Evolutionary conservation across 208 protist genomes (phyloP).

Genomic region (Herpetomonas samuelpessoai): DNA sequence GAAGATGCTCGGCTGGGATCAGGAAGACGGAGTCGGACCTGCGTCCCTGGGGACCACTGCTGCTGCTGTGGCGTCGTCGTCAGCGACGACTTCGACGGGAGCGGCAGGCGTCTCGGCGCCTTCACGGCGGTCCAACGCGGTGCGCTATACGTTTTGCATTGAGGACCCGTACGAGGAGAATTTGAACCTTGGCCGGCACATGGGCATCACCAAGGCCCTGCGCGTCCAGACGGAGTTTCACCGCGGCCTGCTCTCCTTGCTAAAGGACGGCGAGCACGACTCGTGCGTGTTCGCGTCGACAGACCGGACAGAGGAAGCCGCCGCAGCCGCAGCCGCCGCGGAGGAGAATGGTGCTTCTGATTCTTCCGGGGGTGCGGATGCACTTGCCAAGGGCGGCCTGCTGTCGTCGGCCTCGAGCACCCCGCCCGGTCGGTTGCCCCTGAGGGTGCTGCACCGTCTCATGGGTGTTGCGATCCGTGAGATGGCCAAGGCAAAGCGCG

Average conservation of each 20-base stretch:
- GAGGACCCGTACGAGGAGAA: conserved; percentile 92
- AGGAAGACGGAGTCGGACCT: conserved; percentile 43
- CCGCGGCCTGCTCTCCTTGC: conserved; percentile 66
- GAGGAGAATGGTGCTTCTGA: neutral
- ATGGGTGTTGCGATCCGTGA: conserved; percentile 39
- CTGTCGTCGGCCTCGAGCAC: neutral
- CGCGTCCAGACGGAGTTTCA: conserved; percentile 83
- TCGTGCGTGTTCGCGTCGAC: conserved; percentile 73
- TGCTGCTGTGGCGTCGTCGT: neutral
- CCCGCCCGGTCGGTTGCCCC: conserved; percentile 23
- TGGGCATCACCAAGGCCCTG: conserved; percentile 81
- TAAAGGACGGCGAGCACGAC: conserved; percentile 63
- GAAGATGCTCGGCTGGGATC: conserved; percentile 67
- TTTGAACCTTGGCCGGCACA: conserved; percentile 80
- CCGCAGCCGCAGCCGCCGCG: neutral
- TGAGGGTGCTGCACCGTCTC: conserved; percentile 39
- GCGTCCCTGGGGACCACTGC: neutral
- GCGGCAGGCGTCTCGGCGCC: neutral
- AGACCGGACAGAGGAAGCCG: conserved; percentile 2
- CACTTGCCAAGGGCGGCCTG: conserved; percentile 11
- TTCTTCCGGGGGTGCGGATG: too few relatives aligned
- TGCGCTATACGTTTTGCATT: conserved; percentile 85
- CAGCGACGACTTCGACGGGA: neutral
- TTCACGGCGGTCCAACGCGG: conserved; percentile 8
- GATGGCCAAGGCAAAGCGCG: conserved; percentile 14